Percentiles rank a stretch among this genome's conserved stretches.
Evolutionary conservation across 208 protist species (phyloP).

Genomic region (Crithidia mellificae): DNA sequence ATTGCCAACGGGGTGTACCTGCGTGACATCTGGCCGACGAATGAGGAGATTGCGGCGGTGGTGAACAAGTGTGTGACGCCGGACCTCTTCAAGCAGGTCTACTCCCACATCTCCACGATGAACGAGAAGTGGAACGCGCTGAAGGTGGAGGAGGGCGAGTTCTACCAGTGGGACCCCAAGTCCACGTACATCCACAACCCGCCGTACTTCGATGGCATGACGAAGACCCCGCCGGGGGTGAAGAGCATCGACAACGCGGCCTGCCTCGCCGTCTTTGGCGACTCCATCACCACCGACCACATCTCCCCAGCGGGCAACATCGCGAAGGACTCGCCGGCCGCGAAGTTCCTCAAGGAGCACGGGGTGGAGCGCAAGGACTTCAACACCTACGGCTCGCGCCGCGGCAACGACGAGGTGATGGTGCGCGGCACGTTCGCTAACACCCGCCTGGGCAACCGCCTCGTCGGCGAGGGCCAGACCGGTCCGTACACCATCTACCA

Average conservation of each 20-base stretch:
- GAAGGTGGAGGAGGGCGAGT: slow-evolving; percentile 73
- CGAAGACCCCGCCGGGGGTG: slow-evolving; percentile 45
- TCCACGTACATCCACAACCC: slow-evolving; percentile 97
- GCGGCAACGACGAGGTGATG: slow-evolving; percentile 97
- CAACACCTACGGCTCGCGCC: slow-evolving; percentile 95
- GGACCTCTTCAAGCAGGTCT: slow-evolving; percentile 92
- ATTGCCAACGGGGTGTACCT: slow-evolving; percentile 95
- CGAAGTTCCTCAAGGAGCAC: slow-evolving; percentile 75
- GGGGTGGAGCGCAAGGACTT: slow-evolving; percentile 94
- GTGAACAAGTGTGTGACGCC: slow-evolving; percentile 88
- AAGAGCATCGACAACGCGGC: slow-evolving; percentile 77
- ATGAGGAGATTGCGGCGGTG: slow-evolving; percentile 76
- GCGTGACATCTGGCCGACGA: slow-evolving; percentile 96
- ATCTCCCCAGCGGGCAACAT: slow-evolving; percentile 97
- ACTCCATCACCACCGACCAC: slow-evolving; percentile 97
- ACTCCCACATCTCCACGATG: slow-evolving; percentile 88
- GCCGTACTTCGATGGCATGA: slow-evolving; percentile 94
- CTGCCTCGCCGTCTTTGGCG: slow-evolving; percentile 93
- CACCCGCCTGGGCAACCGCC: slow-evolving; percentile 92
- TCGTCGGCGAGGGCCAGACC: slow-evolving; percentile 89
- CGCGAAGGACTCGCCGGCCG: slow-evolving; percentile 92
- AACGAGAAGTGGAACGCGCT: slow-evolving; percentile 93
- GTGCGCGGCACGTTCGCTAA: slow-evolving; percentile 96
- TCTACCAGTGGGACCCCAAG: slow-evolving; percentile 94
- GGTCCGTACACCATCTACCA: slow-evolving; percentile 92